These are phyloP conservation scores for Oemleria cerasiformis DNA, from an alignment of 306 rosid genomes.

Conservation along the genomic window DNA sequence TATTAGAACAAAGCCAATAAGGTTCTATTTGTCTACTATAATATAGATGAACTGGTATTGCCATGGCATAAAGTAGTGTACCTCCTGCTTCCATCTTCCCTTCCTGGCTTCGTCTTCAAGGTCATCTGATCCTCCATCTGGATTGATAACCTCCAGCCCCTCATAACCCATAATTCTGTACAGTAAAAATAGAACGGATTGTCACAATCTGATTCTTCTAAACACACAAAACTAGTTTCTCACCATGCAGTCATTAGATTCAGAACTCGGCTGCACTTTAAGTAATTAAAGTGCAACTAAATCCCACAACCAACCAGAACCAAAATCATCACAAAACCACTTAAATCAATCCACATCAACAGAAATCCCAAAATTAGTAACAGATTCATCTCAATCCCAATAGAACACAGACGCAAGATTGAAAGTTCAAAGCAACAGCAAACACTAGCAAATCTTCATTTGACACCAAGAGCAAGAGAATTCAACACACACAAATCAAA, in stretches of 20 bases:
- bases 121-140: slow-evolving; percentile 88
- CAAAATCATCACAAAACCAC: background rate
- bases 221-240: background rate
- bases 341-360: background rate
- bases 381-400: background rate
- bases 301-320: background rate
- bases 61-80: slow-evolving; percentile 12
- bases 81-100: slow-evolving; percentile 98
- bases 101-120: slow-evolving; percentile 78
- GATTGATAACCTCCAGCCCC: slow-evolving; percentile 90
- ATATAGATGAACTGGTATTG: background rate
- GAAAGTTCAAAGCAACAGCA: background rate
- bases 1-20: background rate
- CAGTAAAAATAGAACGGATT: background rate
- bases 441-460: background rate
- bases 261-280: background rate
- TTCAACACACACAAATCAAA: background rate
- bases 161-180: slow-evolving; percentile 48
- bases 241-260: background rate
- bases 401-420: background rate
- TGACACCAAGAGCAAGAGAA: background rate
- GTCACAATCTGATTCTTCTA: background rate
- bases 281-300: background rate
- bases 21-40: background rate
- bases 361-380: background rate